phyloP scores from a whole-genome alignment of 1,139 yeast genomes.

The Hansenula sp. region DNA sequence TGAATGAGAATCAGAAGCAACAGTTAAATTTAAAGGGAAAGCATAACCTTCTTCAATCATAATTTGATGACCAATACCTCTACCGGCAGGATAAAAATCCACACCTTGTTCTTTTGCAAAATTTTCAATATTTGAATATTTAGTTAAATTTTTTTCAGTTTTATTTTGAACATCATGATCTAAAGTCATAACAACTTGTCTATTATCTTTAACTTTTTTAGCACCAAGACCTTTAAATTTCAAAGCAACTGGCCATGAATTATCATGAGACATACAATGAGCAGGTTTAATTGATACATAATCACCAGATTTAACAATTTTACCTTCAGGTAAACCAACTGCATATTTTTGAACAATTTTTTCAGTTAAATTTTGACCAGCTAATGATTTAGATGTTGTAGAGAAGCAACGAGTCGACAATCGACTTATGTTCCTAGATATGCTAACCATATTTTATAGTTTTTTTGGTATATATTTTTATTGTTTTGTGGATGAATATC shows the following conservation, averaged over 20 bases:
- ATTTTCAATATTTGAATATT: conserved; percentile 81
- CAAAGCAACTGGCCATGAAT: conserved; percentile 98
- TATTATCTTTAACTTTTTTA: conserved; percentile 68
- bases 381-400: conserved; percentile 7
- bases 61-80: conserved; percentile 98
- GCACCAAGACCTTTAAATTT: conserved; percentile 97
- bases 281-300: conserved; percentile 94
- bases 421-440: conserved; percentile 1
- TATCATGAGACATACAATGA: conserved; percentile 98
- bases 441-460: background rate
- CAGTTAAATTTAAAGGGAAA: conserved; percentile 87
- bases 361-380: conserved; percentile 80
- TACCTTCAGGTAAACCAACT: conserved; percentile 69
- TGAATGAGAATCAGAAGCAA: conserved; percentile 96
- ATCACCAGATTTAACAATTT: conserved; percentile 82
- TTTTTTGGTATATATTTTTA: background rate
- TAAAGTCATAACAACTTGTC: conserved; percentile 91
- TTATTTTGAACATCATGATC: conserved; percentile 98
- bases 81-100: conserved; percentile 96
- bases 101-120: conserved; percentile 92
- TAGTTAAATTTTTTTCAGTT: conserved; percentile 78
- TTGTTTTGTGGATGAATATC: background rate
- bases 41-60: conserved; percentile 99
- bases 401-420: conserved; percentile 15
- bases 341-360: conserved; percentile 93